These are phyloP conservation scores for Staphylotrichum longicolle DNA, from an alignment of 495 filamentous ascomycete species.

Conservation along the genomic window DNA sequence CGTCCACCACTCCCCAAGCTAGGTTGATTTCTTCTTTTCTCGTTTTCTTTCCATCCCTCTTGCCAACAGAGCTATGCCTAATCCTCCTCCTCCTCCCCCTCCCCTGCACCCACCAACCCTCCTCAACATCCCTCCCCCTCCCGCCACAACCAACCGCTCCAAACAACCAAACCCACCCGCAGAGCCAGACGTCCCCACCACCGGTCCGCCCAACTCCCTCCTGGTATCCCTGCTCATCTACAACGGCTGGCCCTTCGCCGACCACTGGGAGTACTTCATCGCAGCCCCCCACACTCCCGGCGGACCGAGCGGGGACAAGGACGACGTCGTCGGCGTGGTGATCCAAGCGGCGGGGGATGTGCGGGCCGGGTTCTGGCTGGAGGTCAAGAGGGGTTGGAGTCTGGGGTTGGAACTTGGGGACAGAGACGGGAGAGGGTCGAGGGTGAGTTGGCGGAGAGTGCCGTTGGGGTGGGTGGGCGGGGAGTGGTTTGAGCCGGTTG, in stretches of 20 bases:
- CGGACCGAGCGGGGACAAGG: no score
- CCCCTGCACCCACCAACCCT: background rate
- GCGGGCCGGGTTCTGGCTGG: conserved; percentile 11
- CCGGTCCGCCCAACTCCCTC: conserved; percentile 1
- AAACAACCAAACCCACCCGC: background rate
- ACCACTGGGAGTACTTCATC: conserved; percentile 23
- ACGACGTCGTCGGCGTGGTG: background rate
- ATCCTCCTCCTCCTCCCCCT: no score
- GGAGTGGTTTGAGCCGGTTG: background rate
- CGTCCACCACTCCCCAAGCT: no score
- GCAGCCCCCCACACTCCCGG: background rate
- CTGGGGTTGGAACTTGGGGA: background rate
- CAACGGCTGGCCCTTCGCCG: conserved; percentile 21
- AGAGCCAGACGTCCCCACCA: background rate
- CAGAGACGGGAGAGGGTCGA: no score
- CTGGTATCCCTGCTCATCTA: conserved; percentile 16
- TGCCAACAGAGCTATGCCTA: no score
- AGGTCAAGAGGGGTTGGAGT: conserved; percentile 12
- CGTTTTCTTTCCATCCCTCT: no score
- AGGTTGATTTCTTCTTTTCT: no score
- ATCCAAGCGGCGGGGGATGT: conserved; percentile 16
- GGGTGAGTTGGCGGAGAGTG: background rate
- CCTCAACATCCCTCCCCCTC: background rate
- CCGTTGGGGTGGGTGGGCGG: conserved; percentile 10
- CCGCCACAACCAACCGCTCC: background rate